These are phyloP conservation scores for Xanthoceras sorbifolium DNA, from an alignment of 345 rosid genomes.

Conservation along the genomic window DNA sequence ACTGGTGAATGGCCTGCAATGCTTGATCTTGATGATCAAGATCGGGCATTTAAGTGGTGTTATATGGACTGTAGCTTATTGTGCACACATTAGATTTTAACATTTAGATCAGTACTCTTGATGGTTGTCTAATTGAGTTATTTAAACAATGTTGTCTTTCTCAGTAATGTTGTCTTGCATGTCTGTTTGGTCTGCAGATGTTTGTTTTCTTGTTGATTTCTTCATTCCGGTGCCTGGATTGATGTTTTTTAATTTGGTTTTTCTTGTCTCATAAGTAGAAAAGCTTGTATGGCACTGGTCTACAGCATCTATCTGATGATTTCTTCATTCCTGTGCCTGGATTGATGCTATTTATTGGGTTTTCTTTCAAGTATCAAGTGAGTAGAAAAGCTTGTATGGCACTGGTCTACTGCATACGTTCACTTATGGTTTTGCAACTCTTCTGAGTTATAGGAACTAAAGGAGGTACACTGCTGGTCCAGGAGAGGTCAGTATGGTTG, in stretches of 20 bases:
- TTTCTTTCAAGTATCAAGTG: too few relatives aligned
- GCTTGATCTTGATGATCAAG: conserved; percentile 5
- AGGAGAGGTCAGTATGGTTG: too few relatives aligned
- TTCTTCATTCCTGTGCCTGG: not conserved
- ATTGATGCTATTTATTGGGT: not conserved
- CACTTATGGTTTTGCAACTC: too few relatives aligned
- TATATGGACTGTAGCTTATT: conserved; percentile 11
- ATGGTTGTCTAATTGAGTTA: conserved; percentile 19
- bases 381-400: too few relatives aligned
- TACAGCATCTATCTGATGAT: not conserved
- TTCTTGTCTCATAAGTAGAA: too few relatives aligned
- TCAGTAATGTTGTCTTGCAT: not conserved
- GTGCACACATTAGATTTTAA: conserved; percentile 17
- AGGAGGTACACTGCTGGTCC: too few relatives aligned
- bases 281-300: too few relatives aligned
- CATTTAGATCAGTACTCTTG: conserved; percentile 25
- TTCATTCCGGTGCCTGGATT: not conserved
- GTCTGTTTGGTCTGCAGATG: not conserved
- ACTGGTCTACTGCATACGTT: too few relatives aligned
- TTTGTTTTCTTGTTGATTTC: not conserved
- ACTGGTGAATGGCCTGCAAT: conserved; percentile 14
- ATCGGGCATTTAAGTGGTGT: conserved; percentile 4
- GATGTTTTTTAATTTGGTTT: not conserved
- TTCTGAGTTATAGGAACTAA: too few relatives aligned
- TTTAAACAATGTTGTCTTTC: conserved; percentile 15